Percentiles rank a stretch among this genome's conserved stretches.
Conservation (phyloP, 1,284 basidiomycete species). For the Ganoderma sinense region DNA sequence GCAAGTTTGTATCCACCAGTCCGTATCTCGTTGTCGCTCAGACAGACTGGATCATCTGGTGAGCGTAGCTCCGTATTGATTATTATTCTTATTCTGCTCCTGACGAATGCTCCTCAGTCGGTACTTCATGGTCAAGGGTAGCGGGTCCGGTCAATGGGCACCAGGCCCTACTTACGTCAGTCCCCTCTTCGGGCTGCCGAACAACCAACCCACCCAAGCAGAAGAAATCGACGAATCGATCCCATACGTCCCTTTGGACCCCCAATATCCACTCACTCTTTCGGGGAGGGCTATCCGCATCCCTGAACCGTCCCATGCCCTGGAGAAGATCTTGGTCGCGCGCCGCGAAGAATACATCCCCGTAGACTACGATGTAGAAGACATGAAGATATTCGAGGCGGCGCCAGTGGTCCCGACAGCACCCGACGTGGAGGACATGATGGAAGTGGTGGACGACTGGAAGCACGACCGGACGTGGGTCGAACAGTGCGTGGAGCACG, state of each 20-base stretch:
- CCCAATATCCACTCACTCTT: slow-evolving; percentile 35
- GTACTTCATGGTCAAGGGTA: slow-evolving; percentile 61
- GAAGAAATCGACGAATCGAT: slow-evolving; percentile 24
- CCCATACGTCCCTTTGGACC: slow-evolving; percentile 55
- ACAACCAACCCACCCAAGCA: neutral
- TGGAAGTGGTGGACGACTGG: slow-evolving; percentile 52
- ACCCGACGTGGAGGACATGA: slow-evolving; percentile 1
- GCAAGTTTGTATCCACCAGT: slow-evolving; percentile 52
- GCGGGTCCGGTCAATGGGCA: neutral
- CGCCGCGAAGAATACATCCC: slow-evolving; percentile 49
- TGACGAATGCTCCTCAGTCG: slow-evolving; percentile 46
- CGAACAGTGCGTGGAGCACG: slow-evolving; percentile 45
- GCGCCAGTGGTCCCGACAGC: neutral
- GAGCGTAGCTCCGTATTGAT: slow-evolving; percentile 28
- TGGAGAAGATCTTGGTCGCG: slow-evolving; percentile 52
- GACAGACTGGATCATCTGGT: slow-evolving; percentile 74
- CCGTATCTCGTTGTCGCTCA: slow-evolving; percentile 65
- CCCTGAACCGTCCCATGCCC: slow-evolving; percentile 59
- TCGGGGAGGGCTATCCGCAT: slow-evolving; percentile 48
- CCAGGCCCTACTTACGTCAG: neutral
- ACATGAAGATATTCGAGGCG: slow-evolving; percentile 49
- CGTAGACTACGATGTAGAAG: slow-evolving; percentile 54
- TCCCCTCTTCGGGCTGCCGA: neutral
- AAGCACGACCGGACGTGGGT: slow-evolving; percentile 61
- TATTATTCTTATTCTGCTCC: neutral